phyloP scores from a whole-genome alignment of 1,139 yeast species.

The Nakaseomyces glabratus region DNA sequence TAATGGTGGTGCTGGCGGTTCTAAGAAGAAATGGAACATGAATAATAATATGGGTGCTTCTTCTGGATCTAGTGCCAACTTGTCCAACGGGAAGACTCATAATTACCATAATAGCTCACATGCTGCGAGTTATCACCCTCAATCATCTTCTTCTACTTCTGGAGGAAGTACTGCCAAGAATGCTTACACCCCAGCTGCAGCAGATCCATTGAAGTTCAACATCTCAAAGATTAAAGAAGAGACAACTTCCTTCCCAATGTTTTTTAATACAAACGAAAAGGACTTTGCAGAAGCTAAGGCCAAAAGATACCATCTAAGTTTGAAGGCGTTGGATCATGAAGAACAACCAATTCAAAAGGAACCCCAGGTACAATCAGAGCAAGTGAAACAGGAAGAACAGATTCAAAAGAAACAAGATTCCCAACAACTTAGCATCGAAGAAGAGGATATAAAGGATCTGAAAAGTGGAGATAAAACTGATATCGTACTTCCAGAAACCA shows the following conservation, averaged over 20 bases:
- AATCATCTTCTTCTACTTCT: slow-evolving; percentile 1
- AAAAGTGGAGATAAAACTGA: too few species aligned
- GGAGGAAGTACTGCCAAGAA: neutral
- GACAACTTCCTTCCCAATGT: slow-evolving; percentile 23
- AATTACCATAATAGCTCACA: slow-evolving; percentile 8
- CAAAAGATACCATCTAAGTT: slow-evolving; percentile 17
- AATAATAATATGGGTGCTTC: slow-evolving; percentile 7
- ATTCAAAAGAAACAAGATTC: too few species aligned
- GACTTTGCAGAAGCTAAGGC: slow-evolving; percentile 24
- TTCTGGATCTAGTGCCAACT: slow-evolving; percentile 1
- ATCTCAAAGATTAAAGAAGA: slow-evolving; percentile 21
- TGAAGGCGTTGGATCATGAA: slow-evolving; percentile 10
- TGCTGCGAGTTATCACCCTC: slow-evolving; percentile 6
- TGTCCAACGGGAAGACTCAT: slow-evolving; percentile 5
- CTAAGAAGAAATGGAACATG: slow-evolving; percentile 16
- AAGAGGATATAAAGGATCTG: too few species aligned
- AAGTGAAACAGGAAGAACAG: neutral
- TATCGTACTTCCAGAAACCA: too few species aligned
- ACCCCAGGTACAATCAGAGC: neutral
- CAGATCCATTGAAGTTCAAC: slow-evolving; percentile 28
- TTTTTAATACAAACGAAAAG: slow-evolving; percentile 24
- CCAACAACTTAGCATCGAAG: too few species aligned
- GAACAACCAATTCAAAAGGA: neutral
- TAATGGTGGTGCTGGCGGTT: slow-evolving; percentile 8
- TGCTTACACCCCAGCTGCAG: slow-evolving; percentile 7